Base-by-base conservation (phyloP, 305 asterid species). In the Solanum hybrid region DNA sequence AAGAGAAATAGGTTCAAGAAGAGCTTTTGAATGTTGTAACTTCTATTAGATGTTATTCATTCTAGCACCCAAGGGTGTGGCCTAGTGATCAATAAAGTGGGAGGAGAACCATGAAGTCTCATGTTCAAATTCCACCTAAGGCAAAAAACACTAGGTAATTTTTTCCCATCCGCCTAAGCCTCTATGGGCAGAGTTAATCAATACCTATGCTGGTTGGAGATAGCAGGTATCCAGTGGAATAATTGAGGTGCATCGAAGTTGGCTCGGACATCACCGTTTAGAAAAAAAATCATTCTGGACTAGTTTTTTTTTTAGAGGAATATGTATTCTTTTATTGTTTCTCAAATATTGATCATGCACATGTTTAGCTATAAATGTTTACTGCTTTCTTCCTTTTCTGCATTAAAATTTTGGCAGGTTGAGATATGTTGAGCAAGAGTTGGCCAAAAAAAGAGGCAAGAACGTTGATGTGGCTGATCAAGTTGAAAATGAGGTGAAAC, bases 361-460 rank as follows among this genome's bases (percentile, higher is more conserved):
- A 38, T 88, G n/a, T n/a, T 22, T 31, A 76, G 71, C 88, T 36
- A 32, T 38, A 34, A 35, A 12, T 90, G 85, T 29, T 66, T 75
- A 51, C 73, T 72, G 60, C 40, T 78, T 89, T 80, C 69, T 76
- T 82, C 38, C 72, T 24, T 88, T 64, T 27, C 78, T 26, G 86
- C 56, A 87, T 90, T n/a, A 69, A 31, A 75, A 79, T 40, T 76
- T 87, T 88, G 84, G 85, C 95, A 96, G 99, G 98, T 86, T 96
- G 94, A 94, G 95, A 89, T 97, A 97, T 75, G 93, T 97, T 80
- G 99, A 96, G 91, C 99, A 97, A 90, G 98, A 96, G 91, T 91
- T 97, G 92, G 99, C 99, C 71, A 96, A 94, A 96, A 95, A 94
- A 92, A 93, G 95, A 92, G 99, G 99, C 88, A 94, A 92, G 93